These are phyloP conservation scores for Aspergillus felis DNA, from an alignment of 2,329 filamentous ascomycete species.

Conservation along the genomic window DNA sequence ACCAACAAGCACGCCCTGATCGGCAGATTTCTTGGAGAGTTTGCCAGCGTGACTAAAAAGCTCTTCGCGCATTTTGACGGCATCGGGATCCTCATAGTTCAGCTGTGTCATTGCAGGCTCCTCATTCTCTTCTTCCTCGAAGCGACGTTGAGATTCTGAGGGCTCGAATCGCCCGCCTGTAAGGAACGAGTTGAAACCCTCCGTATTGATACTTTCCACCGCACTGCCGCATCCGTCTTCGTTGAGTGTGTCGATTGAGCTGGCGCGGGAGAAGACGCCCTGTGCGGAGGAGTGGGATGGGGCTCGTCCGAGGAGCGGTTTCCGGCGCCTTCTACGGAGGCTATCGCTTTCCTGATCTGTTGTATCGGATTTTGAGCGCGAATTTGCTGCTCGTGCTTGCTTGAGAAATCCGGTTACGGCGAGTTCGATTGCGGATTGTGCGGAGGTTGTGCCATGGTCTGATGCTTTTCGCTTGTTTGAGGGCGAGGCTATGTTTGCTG, in stretches of 20 bases:
- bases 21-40: slow-evolving; percentile 27
- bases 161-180: slow-evolving; percentile 32
- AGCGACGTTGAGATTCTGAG: slow-evolving; percentile 16
- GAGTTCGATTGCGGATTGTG: slow-evolving; percentile 29
- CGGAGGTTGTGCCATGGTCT: slow-evolving; percentile 13
- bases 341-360: slow-evolving; percentile 17
- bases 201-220: slow-evolving; percentile 26
- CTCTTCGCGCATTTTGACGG: slow-evolving; percentile 54
- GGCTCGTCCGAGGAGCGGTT: slow-evolving; percentile 41
- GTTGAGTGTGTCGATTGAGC: slow-evolving; percentile 49
- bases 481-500: slow-evolving; percentile 7
- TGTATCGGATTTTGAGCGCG: slow-evolving; percentile 22
- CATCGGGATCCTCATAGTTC: slow-evolving; percentile 49
- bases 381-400: slow-evolving; percentile 33
- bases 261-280: slow-evolving; percentile 39
- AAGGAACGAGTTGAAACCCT: slow-evolving; percentile 29
- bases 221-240: slow-evolving; percentile 39
- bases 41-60: slow-evolving; percentile 46
- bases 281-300: slow-evolving; percentile 37
- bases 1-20: slow-evolving; percentile 20
- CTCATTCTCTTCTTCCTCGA: slow-evolving; percentile 30
- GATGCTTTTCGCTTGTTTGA: slow-evolving; percentile 15
- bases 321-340: slow-evolving; percentile 24
- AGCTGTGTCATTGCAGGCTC: slow-evolving; percentile 45
- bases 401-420: slow-evolving; percentile 41